Conservation (phyloP, 2,329 filamentous ascomycete species). For the Alternaria brassicicola region DNA sequence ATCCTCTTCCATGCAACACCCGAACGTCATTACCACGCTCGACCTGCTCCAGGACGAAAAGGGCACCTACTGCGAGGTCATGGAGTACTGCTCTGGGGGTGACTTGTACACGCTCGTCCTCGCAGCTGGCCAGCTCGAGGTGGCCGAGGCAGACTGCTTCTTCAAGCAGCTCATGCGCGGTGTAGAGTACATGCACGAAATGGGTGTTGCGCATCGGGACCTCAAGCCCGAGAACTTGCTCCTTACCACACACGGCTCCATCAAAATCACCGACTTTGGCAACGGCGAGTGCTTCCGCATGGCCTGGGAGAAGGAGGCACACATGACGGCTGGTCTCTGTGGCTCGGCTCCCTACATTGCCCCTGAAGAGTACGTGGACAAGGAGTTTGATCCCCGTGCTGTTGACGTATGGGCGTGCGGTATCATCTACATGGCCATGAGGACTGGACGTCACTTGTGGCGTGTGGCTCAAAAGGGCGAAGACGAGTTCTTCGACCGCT, state of each 20-base stretch:
- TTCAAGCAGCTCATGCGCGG: constrained; percentile 99
- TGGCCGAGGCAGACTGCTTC: constrained; percentile 92
- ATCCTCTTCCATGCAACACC: constrained; percentile 92
- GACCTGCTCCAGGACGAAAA: constrained; percentile 95
- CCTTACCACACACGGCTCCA: constrained; percentile 85
- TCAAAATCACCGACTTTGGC: constrained; percentile 98
- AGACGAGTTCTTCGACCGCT: constrained; percentile 95
- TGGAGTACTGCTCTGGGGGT: constrained; percentile 98
- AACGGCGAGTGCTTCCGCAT: constrained; percentile 99
- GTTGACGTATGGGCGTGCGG: constrained; percentile 98
- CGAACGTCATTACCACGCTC: constrained; percentile 97
- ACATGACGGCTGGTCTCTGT: constrained; percentile 97
- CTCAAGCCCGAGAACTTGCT: constrained; percentile 96
- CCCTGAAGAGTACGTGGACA: constrained; percentile 93
- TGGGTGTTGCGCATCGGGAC: constrained; percentile 97
- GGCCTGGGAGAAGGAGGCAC: constrained; percentile 98
- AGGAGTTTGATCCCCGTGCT: constrained; percentile 95
- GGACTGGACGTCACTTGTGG: constrained; percentile 94
- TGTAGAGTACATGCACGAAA: constrained; percentile 98
- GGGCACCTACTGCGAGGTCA: constrained; percentile 97
- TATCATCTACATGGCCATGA: constrained; percentile 99
- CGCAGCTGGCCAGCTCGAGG: constrained; percentile 87
- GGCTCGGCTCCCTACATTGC: constrained; percentile 97
- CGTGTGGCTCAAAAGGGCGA: constrained; percentile 95
- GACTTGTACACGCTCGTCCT: constrained; percentile 94